phyloP scores from a whole-genome alignment of 2,329 filamentous ascomycete genomes.

The Scedosporium dehoogii region DNA sequence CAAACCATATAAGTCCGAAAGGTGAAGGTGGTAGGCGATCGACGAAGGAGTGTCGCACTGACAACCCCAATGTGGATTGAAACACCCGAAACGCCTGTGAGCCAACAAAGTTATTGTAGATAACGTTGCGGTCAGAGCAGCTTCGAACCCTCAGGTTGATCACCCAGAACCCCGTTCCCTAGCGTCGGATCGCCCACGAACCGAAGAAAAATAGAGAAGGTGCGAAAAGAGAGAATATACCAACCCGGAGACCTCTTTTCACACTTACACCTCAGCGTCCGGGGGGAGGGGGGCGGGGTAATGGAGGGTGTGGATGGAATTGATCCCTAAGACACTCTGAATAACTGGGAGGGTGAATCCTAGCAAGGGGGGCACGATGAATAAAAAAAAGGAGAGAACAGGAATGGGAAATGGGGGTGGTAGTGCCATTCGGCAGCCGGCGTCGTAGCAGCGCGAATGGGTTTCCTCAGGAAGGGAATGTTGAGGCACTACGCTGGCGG shows the following conservation, averaged over 20 bases:
- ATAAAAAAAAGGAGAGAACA: not conserved
- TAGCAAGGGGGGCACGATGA: not conserved
- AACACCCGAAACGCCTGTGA: constrained; percentile 9
- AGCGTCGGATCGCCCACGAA: constrained; percentile 7
- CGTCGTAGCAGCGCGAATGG: no score
- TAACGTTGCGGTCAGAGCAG: constrained; percentile 2
- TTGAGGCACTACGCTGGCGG: not conserved
- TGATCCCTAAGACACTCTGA: not conserved
- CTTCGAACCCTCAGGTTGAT: constrained; percentile 2
- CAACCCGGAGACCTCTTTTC: not conserved
- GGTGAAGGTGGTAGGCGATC: constrained; percentile 4
- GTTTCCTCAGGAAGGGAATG: not conserved
- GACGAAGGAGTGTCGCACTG: constrained; percentile 9
- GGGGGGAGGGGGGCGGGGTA: not conserved
- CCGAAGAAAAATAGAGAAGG: constrained; percentile 2
- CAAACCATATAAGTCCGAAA: constrained; percentile 5
- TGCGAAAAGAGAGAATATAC: not conserved
- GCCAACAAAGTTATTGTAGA: constrained; percentile 5
- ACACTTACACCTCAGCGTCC: not conserved
- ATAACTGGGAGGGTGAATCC: not conserved
- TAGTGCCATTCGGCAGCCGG: no score
- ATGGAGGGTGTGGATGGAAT: not conserved
- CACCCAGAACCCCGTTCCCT: not conserved
- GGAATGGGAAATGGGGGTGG: not conserved
- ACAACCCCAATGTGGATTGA: constrained; percentile 8